Evolutionary conservation across 2,329 filamentous ascomycete species (phyloP), one percentile per base, ranked within the genome.

Genomic region (Epichloe glyceriae): DNA sequence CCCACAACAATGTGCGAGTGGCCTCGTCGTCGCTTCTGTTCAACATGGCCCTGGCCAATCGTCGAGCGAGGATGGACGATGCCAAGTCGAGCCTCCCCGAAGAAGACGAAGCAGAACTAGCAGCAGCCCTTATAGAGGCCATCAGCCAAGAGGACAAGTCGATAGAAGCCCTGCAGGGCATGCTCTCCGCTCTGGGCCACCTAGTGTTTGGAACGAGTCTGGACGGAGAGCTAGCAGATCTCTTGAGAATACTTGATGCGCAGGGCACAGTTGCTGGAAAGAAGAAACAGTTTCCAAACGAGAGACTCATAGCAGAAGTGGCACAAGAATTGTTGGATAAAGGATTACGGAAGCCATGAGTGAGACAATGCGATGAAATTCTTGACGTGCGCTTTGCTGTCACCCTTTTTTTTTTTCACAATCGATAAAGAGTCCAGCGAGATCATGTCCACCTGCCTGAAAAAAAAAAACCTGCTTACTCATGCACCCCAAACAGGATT

Each of bases 11-110:
- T 50, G 78, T 91, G 2, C 81, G 90, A 41, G 85, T 91, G 3
- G 86, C 89, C 1, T 87, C 90, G 0, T 82, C 90, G 0, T 88
- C 85, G 1, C 73, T 97, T 3, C 78, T 90, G 0, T 93, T 89
- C 71, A 96, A 97, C 57, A 67, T 97, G 0, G 78, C 87, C 0
- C 72, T 82, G 0, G 76, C 82, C 2, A 86, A 89, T 59, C 84
- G 85, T 58, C 79, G 78, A 45, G 70, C 78, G 26, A 77, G 86
- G 19, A 71, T 77, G 38, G 74, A 80, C 30, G 73, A 78, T 12
- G 68, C 75, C 0, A 67, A 70, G 5, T 78, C 85, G 45, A 70
- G 69, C 0, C 65, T 96, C 3, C 71, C 80, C 0, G 84, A 88
- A 38, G 78, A 75, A 3, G 82, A 86, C 52, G 85, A 93, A 61